Evolutionary conservation across 805 yeast species (phyloP).

Genomic region (Saturnispora hagleri): DNA sequence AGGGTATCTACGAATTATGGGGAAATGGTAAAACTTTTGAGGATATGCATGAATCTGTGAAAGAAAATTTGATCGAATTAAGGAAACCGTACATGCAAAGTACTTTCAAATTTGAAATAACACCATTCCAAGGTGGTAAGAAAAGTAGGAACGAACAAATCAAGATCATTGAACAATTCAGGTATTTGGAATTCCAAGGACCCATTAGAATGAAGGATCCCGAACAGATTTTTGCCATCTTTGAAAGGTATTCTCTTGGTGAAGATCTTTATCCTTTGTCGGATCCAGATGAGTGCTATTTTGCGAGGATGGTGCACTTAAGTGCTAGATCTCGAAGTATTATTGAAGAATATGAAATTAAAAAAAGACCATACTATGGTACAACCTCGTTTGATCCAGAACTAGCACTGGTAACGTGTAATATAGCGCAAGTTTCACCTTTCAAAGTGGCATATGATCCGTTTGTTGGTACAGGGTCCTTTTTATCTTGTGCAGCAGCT

Average conservation of each 20-base stretch:
- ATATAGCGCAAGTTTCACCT: conserved; percentile 63
- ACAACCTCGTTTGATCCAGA: conserved; percentile 97
- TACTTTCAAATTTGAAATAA: conserved; percentile 74
- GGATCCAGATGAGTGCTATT: conserved; percentile 52
- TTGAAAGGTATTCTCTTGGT: conserved; percentile 56
- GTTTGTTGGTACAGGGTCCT: conserved; percentile 94
- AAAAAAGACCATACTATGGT: conserved; percentile 79
- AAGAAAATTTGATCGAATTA: conserved; percentile 21
- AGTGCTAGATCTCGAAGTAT: conserved; percentile 54
- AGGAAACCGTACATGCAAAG: conserved; percentile 32
- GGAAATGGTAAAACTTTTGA: conserved; percentile 55
- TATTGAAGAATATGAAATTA: conserved; percentile 72
- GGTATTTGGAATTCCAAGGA: conserved; percentile 65
- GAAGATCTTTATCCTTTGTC: conserved; percentile 31
- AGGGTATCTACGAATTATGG: conserved; percentile 79
- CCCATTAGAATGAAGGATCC: conserved; percentile 72
- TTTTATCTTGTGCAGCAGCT: conserved; percentile 77
- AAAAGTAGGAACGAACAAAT: conserved; percentile 42
- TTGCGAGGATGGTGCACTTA: conserved; percentile 62
- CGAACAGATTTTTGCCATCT: conserved; percentile 54
- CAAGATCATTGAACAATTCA: conserved; percentile 60
- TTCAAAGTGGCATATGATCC: conserved; percentile 82
- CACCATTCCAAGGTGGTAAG: conserved; percentile 65
- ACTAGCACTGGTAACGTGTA: conserved; percentile 76
- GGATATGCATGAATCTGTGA: conserved; percentile 46